Evolutionary conservation across 129 eudicot species (phyloP).

Genomic region (Sambucus nigra): DNA sequence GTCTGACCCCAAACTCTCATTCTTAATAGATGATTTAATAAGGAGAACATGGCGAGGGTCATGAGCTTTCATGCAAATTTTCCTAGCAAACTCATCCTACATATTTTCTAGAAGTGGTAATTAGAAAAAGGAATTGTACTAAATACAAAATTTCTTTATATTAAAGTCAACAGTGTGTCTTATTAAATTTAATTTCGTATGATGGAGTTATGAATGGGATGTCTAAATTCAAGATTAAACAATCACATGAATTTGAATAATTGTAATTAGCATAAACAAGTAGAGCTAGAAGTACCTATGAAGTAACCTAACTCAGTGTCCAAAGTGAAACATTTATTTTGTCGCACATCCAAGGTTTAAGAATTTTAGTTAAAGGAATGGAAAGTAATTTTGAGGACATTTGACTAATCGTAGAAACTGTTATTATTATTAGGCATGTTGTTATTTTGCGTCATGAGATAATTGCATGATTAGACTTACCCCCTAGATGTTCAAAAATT

Average conservation of each 20-base stretch:
- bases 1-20: slow-evolving; percentile 25
- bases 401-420: too few relatives aligned
- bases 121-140: neutral
- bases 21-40: slow-evolving; percentile 26
- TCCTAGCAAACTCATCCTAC: slow-evolving; percentile 65
- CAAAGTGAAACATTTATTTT: too few relatives aligned
- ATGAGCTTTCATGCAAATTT: slow-evolving; percentile 87
- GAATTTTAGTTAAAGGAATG: too few relatives aligned
- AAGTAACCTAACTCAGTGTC: too few relatives aligned
- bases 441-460: too few relatives aligned
- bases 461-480: too few relatives aligned
- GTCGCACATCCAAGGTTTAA: too few relatives aligned
- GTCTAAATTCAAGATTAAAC: neutral
- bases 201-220: neutral
- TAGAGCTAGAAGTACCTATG: too few relatives aligned
- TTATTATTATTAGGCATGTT: too few relatives aligned
- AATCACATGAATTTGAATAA: neutral
- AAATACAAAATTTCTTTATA: neutral
- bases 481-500: too few relatives aligned
- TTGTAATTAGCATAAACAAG: too few relatives aligned
- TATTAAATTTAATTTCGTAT: neutral
- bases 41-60: slow-evolving; percentile 95
- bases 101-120: slow-evolving; percentile 16
- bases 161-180: neutral
- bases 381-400: neutral